phyloP scores from a whole-genome alignment of 2,329 filamentous ascomycete species.

The Alternaria sp. region DNA sequence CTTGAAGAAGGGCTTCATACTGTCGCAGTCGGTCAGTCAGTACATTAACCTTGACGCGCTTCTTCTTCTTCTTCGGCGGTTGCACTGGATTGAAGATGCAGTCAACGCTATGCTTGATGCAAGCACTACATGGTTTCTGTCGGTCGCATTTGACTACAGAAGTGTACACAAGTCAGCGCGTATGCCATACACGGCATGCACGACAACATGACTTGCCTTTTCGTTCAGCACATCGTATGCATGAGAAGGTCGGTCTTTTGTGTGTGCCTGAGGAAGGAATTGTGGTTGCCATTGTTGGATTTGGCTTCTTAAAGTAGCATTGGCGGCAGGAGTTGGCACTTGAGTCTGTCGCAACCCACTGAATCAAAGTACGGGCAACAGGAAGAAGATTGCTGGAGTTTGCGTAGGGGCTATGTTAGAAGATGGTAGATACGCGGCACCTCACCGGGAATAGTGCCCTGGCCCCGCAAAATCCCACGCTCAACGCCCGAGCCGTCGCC shows the following conservation, averaged over 20 bases:
- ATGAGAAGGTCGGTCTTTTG: conserved; percentile 6
- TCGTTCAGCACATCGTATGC: conserved; percentile 33
- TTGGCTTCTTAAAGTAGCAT: neutral
- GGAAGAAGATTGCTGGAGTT: neutral
- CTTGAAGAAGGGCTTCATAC: conserved; percentile 34
- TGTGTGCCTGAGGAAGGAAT: neutral
- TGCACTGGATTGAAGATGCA: conserved; percentile 26
- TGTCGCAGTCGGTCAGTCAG: conserved; percentile 29
- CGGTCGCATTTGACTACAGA: conserved; percentile 27
- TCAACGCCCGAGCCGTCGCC: neutral
- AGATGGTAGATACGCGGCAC: neutral
- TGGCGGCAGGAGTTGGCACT: neutral
- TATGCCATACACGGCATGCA: neutral
- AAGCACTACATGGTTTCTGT: conserved; percentile 31
- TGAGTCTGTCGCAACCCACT: neutral
- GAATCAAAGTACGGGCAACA: neutral
- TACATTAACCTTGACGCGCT: conserved; percentile 13
- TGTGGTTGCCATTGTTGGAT: neutral
- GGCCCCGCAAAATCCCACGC: neutral
- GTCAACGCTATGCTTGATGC: conserved; percentile 25
- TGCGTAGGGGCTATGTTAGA: neutral
- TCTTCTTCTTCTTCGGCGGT: conserved; percentile 10
- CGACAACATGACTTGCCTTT: conserved; percentile 22
- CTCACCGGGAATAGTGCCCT: neutral
- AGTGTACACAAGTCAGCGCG: neutral